These are phyloP conservation scores for Scutellaria galericulata DNA, from an alignment of 257 asterid genomes.

Conservation along the genomic window DNA sequence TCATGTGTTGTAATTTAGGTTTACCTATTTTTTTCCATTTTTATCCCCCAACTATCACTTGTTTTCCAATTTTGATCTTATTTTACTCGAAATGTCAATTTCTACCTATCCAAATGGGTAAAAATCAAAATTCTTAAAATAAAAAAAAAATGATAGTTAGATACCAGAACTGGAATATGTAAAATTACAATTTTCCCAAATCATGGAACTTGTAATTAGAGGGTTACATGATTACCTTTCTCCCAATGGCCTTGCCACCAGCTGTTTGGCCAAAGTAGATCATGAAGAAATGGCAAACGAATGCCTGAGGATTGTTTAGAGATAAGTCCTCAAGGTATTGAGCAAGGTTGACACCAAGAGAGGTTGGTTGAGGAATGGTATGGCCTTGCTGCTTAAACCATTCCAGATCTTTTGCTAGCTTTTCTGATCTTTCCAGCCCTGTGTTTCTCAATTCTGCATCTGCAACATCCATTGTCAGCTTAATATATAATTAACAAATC, in stretches of 20 bases:
- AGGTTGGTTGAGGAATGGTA: slow-evolving; percentile 72
- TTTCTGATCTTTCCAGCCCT: slow-evolving; percentile 81
- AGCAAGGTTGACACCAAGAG: slow-evolving; percentile 69
- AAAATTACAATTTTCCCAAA: too few species aligned
- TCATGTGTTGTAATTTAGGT: too few species aligned
- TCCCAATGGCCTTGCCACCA: slow-evolving; percentile 96
- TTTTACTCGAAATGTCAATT: too few species aligned
- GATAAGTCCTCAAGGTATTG: slow-evolving; percentile 68
- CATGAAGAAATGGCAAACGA: slow-evolving; percentile 91
- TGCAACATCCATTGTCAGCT: slow-evolving; percentile 35
- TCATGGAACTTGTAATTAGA: too few species aligned
- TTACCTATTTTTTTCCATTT: too few species aligned
- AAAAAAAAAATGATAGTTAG: too few species aligned
- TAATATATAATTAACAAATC: neutral
- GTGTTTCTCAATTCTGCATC: slow-evolving; percentile 87
- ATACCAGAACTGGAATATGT: too few species aligned
- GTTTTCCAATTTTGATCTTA: too few species aligned
- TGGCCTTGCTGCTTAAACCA: slow-evolving; percentile 87
- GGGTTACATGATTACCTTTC: slow-evolving; percentile 58
- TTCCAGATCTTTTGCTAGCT: slow-evolving; percentile 76
- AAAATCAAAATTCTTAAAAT: too few species aligned
- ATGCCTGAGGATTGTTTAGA: slow-evolving; percentile 78
- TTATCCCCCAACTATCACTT: too few species aligned
- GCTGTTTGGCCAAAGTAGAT: slow-evolving; percentile 93
- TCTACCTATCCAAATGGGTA: too few species aligned